Conservation (phyloP, 2,329 filamentous ascomycete species). For the Grosmannia clavigera region DNA sequence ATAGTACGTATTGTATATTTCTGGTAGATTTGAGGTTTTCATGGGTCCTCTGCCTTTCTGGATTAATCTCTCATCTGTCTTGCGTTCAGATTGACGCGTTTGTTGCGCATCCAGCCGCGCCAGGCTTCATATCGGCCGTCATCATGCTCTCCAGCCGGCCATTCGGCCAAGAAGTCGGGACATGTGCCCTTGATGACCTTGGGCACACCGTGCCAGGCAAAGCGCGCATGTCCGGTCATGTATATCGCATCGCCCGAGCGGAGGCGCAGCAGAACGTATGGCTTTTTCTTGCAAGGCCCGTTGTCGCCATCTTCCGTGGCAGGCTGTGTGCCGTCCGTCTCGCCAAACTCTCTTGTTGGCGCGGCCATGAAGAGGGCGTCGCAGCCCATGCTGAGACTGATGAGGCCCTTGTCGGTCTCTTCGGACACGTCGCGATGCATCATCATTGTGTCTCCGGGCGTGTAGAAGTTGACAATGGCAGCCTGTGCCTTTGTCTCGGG, state of each 20-base stretch:
- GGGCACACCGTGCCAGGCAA: conserved; percentile 92
- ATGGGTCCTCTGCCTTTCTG: not conserved
- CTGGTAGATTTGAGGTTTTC: not conserved
- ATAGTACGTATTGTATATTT: not conserved
- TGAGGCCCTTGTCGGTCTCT: conserved; percentile 60
- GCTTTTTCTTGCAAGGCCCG: conserved; percentile 15
- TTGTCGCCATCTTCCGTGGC: not conserved
- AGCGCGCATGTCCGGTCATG: conserved; percentile 71
- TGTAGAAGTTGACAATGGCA: conserved; percentile 89
- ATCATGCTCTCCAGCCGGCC: conserved; percentile 44
- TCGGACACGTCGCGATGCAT: conserved; percentile 93
- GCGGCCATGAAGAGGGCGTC: conserved; percentile 82
- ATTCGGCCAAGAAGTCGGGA: conserved; percentile 58
- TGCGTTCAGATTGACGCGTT: conserved; percentile 86
- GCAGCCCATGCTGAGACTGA: conserved; percentile 82
- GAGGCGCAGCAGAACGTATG: conserved; percentile 51
- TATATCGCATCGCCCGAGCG: conserved; percentile 81
- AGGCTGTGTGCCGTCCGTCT: too few relatives aligned
- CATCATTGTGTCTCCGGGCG: conserved; percentile 79
- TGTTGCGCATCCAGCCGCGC: conserved; percentile 78
- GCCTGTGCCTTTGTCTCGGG: conserved; percentile 70
- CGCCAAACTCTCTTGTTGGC: conserved; percentile 27
- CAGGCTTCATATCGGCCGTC: conserved; percentile 50
- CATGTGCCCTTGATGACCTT: conserved; percentile 73
- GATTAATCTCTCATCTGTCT: conserved; percentile 62